phyloP scores from a whole-genome alignment of 2,329 filamentous ascomycete genomes.

The Cryphonectria carpinicola region DNA sequence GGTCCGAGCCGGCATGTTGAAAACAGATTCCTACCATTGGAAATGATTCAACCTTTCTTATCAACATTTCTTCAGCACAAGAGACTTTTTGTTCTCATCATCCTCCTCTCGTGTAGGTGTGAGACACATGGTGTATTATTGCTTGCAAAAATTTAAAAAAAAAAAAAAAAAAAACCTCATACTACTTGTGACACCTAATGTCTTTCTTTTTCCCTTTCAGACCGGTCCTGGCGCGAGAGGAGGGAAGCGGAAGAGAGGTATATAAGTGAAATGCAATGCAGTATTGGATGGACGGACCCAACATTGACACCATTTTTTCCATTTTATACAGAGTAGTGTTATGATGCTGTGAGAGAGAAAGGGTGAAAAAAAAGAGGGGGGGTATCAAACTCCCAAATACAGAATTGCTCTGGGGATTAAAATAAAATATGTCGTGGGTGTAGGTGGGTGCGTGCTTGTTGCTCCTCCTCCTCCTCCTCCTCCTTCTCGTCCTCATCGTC shows the following conservation, averaged over 20 bases:
- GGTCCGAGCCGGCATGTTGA: background rate
- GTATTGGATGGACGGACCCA: background rate
- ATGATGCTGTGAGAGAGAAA: background rate
- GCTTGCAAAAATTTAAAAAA: background rate
- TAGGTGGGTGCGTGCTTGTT: constrained; percentile 4
- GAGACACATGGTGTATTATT: background rate
- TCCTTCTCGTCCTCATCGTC: background rate
- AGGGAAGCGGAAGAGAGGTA: too few species aligned
- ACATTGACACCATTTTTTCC: background rate
- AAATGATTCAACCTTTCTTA: too few species aligned
- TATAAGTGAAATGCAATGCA: background rate
- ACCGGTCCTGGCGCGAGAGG: background rate
- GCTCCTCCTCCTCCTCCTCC: background rate
- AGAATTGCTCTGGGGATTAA: constrained; percentile 22
- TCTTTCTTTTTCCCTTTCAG: background rate
- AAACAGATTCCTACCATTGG: background rate
- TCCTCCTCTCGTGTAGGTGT: background rate
- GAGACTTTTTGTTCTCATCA: background rate
- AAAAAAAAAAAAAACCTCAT: background rate
- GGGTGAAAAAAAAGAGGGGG: background rate
- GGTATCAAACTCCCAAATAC: constrained; percentile 22
- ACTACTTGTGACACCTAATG: background rate
- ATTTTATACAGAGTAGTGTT: background rate
- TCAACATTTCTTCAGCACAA: too few species aligned
- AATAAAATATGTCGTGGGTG: constrained; percentile 16